Base-by-base conservation (phyloP, 2,329 filamentous ascomycete species). In the Cercospora sp. region DNA sequence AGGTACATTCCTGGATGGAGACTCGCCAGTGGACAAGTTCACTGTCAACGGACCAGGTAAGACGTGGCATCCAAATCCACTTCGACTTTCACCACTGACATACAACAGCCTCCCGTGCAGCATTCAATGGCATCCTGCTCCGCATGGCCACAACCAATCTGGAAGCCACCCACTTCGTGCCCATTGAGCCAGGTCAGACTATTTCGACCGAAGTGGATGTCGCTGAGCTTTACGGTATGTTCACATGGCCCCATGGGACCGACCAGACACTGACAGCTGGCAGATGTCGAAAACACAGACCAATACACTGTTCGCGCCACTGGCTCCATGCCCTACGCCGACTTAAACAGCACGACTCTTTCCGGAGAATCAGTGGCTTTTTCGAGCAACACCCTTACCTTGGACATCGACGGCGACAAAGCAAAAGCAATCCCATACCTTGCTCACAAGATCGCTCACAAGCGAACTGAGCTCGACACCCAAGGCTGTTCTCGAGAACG, bases 271-370 rank as follows among this genome's bases (percentile, higher is more conserved):
- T 58, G 26, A 58, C 26, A 34, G 8, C 7, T 16, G 13, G 26
- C 51, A 64, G 83, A 87, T 70, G 81, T 86, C 21, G 77, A 77
- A 24, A 71, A 76, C n/a, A 81, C 82, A 40, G 88, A 88, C 67
- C 80, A 81, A 61, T 88, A 88, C 74, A 84, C 85, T 64, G 77
- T 91, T 60, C 81, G 84, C 64, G 83, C 87, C 5, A 79, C 80
- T 4, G 89, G 89, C 5, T 81, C 83, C 10, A 82, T 91, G 53
- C 85, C 86, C 8, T 85, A 85, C 65, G 86, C 88, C 32, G 81
- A 82, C 24, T 80, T 80, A 53, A 81, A 83, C 73, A 83, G 82
- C 21, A 87, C 82, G 58, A 79, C 84, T 49, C 82, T 91, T 40
- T 77, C 84, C 9, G 87, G 86, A 60, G 68, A 72, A 10, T 84